Evolutionary conservation across 306 rosid genomes (phyloP).

Genomic region (Nissolia schottii): DNA sequence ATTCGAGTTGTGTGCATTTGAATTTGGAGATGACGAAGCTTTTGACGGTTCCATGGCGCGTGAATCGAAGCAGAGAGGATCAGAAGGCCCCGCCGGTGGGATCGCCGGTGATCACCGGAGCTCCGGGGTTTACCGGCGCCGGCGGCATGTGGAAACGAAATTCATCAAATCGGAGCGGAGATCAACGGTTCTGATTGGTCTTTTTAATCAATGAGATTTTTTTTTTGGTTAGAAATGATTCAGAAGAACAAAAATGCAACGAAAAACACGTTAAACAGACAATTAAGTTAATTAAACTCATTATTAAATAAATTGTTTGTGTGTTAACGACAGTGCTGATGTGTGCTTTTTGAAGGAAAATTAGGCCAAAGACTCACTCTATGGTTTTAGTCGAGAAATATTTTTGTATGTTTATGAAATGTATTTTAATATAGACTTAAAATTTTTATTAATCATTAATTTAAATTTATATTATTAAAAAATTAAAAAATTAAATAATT

Average conservation of each 20-base stretch:
- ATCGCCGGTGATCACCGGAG: slow-evolving; percentile 16
- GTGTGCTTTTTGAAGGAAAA: not conserved
- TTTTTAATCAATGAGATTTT: not conserved
- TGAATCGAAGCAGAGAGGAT: not conserved
- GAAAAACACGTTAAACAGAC: not conserved
- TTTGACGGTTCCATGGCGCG: slow-evolving; percentile 46
- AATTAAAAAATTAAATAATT: not conserved
- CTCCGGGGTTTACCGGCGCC: slow-evolving; percentile 33
- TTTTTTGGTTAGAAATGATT: not conserved
- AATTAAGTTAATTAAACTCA: not conserved
- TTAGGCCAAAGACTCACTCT: not conserved
- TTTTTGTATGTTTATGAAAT: too few relatives aligned
- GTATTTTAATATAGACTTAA: too few relatives aligned
- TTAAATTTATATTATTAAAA: too few relatives aligned
- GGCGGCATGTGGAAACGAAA: slow-evolving; percentile 38
- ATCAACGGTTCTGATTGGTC: not conserved
- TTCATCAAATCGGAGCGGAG: not conserved
- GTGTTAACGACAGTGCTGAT: not conserved
- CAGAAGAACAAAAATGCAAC: not conserved
- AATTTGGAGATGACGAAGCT: slow-evolving; percentile 35
- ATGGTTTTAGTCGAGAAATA: too few relatives aligned
- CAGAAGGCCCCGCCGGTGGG: too few relatives aligned
- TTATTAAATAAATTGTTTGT: too few relatives aligned
- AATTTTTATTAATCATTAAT: too few relatives aligned
- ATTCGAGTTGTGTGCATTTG: slow-evolving; percentile 17